Evolutionary conservation across 805 yeast species (phyloP).

Genomic region (Candida succiphila): DNA sequence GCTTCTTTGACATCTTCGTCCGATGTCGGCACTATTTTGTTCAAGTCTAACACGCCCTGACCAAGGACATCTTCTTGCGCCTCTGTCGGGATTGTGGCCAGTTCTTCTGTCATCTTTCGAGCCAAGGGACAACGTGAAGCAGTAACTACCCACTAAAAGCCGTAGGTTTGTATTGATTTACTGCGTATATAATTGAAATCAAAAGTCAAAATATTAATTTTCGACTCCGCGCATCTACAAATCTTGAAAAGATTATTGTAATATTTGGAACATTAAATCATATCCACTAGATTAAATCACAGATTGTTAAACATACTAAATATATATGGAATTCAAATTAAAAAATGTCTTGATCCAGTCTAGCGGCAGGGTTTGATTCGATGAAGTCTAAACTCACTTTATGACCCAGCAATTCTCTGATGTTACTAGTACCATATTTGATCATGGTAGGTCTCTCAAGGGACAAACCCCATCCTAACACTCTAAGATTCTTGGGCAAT

Average conservation of each 20-base stretch:
- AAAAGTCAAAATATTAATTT: too few species aligned
- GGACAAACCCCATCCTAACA: constrained; percentile 94
- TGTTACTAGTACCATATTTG: constrained; percentile 90
- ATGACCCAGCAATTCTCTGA: constrained; percentile 94
- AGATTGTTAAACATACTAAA: too few species aligned
- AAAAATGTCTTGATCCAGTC: constrained; percentile 72
- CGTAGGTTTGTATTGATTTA: too few species aligned
- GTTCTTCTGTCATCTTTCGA: background rate
- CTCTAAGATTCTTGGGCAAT: constrained; percentile 86
- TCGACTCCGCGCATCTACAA: too few species aligned
- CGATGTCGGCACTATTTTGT: constrained; percentile 42
- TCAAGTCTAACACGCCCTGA: constrained; percentile 4
- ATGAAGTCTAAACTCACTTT: constrained; percentile 91
- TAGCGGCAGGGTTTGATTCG: constrained; percentile 94
- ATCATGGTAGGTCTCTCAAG: constrained; percentile 99
- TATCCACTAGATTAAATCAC: too few species aligned
- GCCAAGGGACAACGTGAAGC: too few species aligned
- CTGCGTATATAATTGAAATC: too few species aligned
- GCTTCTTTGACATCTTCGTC: constrained; percentile 51
- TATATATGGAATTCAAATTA: too few species aligned
- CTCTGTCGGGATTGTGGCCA: background rate
- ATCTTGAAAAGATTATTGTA: too few species aligned
- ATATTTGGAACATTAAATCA: too few species aligned
- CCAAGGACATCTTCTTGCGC: background rate
- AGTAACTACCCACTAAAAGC: too few species aligned